Base-by-base conservation (phyloP, 306 rosid species). In the Rosa multiflora region DNA sequence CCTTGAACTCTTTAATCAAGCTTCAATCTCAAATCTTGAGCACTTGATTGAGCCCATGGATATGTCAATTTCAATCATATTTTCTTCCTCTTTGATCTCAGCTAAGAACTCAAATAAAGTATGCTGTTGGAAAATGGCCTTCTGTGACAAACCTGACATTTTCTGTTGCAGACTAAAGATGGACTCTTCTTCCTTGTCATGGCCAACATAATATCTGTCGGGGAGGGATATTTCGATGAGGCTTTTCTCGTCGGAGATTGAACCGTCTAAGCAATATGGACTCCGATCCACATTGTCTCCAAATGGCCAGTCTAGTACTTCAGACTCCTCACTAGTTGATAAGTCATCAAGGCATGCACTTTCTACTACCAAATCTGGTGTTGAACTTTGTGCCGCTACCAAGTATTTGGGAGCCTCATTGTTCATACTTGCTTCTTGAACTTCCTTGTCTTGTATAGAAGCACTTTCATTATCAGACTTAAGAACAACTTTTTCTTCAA, bases 41-140 rank as follows among this genome's bases (percentile, higher is more conserved):
- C 87, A 92, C 90, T 92, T 92, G 85, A 95, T 95, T 75, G 98
- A 95, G 43, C 98, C 99, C 90, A 95, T 88, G 67, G 99, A 89
- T 48, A 95, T 84, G 87, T 95, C 99, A 58, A 95, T 95, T 92
- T 95, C 99, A 39, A 95, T 90, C 72, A 95, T 80, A 61, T 95
- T 95, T 44, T 95, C 99, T 81, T 95, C 99, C 77, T 94, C 99
- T 70, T 87, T 91, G 39, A 88, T 88, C 71, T 92, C 99, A 63
- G 97, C 86, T 32, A 93, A 82, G 55, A 95, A 79, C 79, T 95
- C 98, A 90, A 87, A 87, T 82, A 69, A 79, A 70, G 51, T 81
- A 82, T n/a, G 80, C 82, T 52, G 75, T 10, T 82, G 78, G 78
- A 82, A 78, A 46, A 61, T 62, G 79, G 72, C 29, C 59, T 61